Evolutionary conservation across 305 asterid species (phyloP), one percentile per base, ranked within the genome.

Genomic region (Solanum chacoense): DNA sequence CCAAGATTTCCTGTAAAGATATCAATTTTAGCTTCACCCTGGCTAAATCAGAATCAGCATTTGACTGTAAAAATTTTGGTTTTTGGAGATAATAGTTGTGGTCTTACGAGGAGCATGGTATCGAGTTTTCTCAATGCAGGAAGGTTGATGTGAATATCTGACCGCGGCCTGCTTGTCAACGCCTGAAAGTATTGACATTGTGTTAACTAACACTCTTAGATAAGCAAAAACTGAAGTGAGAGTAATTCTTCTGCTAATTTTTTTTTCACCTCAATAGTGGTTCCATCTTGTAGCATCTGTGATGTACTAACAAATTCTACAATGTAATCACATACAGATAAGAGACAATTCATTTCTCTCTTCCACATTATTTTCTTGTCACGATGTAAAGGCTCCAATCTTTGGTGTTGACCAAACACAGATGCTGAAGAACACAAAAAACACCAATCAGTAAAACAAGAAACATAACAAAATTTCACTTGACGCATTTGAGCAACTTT

Each of bases 341-440:
- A 59, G 42, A 96, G 91, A 87, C 98, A 97, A 42, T 91, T 93
- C 98, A 96, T 97, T 91, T 96, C 99, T 92, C 98, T 94, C 90
- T 92, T 95, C 99, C 98, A 97, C 97, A 93, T 95, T 90, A 91
- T 40, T 87, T 93, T 95, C 91, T 95, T 96, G 31, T 96, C 98
- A 11, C 42, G 85, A 88, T 90, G 93, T 91, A 97, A 84, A 73
- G 98, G 98, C 91, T 96, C 97, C 88, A 97, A 87, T 89, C 93
- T 94, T 91, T 92, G 95, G 71, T 95, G 96, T 55, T 94, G 98
- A 12, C 98, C 98, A 90, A 94, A 97, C 78, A 95, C 92, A 26
- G 99, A 94, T 84, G 96, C 98, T 96, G 94, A 93, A 90, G 40
- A 55, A 59, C 11, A 20, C n/a, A 31, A 59, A 24, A 22, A 37